Conservation (phyloP, 805 yeast species). For the Maudiozyma saulgeensis region DNA sequence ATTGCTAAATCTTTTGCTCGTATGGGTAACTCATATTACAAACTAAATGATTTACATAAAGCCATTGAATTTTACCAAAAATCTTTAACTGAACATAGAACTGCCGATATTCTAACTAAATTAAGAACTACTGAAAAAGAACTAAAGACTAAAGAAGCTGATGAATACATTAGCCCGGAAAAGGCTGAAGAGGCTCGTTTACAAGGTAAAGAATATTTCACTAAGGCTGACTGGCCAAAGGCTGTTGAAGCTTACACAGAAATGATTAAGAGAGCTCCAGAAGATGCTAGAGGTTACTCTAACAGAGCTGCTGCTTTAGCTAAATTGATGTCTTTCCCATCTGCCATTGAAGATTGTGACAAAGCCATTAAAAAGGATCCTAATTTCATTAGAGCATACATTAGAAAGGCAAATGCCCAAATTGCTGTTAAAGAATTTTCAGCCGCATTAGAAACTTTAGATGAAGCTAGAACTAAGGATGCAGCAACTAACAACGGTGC, state of each 20-base stretch:
- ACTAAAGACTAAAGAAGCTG: slow-evolving; percentile 66
- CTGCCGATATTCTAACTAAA: slow-evolving; percentile 84
- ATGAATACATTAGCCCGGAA: slow-evolving; percentile 75
- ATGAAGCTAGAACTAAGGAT: slow-evolving; percentile 70
- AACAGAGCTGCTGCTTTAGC: slow-evolving; percentile 97
- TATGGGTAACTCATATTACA: slow-evolving; percentile 73
- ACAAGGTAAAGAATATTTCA: slow-evolving; percentile 81
- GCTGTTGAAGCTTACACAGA: slow-evolving; percentile 93
- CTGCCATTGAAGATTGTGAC: slow-evolving; percentile 88
- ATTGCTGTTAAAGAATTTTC: slow-evolving; percentile 83
- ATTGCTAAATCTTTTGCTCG: slow-evolving; percentile 92
- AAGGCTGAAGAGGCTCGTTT: slow-evolving; percentile 94
- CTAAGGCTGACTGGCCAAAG: slow-evolving; percentile 90
- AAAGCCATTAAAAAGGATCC: slow-evolving; percentile 84
- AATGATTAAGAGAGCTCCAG: slow-evolving; percentile 95
- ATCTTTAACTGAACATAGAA: slow-evolving; percentile 93
- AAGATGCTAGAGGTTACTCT: slow-evolving; percentile 92
- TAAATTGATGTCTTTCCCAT: slow-evolving; percentile 94
- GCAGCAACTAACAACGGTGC: slow-evolving; percentile 50
- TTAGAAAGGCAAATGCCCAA: slow-evolving; percentile 92
- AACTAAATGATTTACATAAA: slow-evolving; percentile 57
- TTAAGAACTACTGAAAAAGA: slow-evolving; percentile 82
- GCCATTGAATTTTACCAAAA: slow-evolving; percentile 79
- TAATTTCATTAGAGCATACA: slow-evolving; percentile 82
- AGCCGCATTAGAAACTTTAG: slow-evolving; percentile 71